These are phyloP conservation scores for Dendrobium officinale DNA, from an alignment of 106 monocot genomes.

Conservation along the genomic window DNA sequence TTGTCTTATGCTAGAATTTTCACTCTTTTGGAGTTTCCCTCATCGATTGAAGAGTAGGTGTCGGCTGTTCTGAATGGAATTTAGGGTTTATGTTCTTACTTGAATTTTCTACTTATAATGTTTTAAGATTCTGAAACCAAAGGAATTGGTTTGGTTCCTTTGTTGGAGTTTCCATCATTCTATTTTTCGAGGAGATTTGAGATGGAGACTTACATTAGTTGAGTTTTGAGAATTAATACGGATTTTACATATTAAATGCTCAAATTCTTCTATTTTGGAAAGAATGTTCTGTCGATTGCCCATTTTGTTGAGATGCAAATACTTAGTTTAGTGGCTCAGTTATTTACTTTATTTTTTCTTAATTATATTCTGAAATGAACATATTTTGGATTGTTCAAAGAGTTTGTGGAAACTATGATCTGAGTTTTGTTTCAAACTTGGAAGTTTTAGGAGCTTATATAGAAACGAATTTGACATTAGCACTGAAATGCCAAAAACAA, in stretches of 20 bases:
- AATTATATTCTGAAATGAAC: neutral
- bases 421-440: neutral
- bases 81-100: conserved; percentile 4
- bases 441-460: neutral
- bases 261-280: neutral
- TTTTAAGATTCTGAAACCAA: neutral
- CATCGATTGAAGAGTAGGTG: neutral
- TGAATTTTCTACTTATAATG: neutral
- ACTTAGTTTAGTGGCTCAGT: neutral
- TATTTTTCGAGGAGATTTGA: neutral
- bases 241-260: neutral
- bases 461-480: neutral
- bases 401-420: neutral
- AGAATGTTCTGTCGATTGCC: neutral
- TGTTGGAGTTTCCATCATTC: neutral
- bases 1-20: neutral
- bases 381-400: neutral
- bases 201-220: neutral
- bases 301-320: neutral
- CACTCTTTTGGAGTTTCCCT: neutral
- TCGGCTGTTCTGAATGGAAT: neutral
- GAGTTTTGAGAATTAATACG: neutral
- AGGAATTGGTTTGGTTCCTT: neutral
- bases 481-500: neutral
- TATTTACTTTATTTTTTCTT: neutral